A percentile compares a stretch with the other conserved stretches of the same genome.
These are phyloP conservation scores for Jatropha multifida DNA, from an alignment of 441 rosid species.

Conservation along the genomic window DNA sequence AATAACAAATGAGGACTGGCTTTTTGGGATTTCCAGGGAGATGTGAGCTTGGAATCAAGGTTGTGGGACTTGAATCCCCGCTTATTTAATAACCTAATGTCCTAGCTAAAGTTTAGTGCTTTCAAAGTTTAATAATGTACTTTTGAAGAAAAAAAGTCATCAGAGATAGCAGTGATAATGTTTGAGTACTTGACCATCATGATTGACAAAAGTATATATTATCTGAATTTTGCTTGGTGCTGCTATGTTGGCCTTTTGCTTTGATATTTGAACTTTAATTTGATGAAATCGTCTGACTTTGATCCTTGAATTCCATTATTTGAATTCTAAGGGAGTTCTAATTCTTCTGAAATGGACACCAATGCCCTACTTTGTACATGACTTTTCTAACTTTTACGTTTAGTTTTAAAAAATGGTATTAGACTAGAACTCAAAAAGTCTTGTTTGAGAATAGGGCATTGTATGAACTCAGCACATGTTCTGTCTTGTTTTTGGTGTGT, in stretches of 20 bases:
- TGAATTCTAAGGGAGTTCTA: neutral
- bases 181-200: conserved; percentile 5
- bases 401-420: neutral
- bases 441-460: neutral
- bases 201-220: neutral
- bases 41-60: no score
- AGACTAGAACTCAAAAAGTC: neutral
- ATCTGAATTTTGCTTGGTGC: neutral
- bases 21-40: no score
- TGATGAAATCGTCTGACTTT: neutral
- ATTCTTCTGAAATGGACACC: conserved; percentile 2
- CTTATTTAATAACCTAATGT: no score
- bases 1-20: neutral
- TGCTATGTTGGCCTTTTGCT: neutral
- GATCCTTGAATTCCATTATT: conserved; percentile 1
- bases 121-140: no score
- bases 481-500: neutral
- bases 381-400: neutral
- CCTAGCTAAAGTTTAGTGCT: no score
- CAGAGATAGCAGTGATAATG: conserved; percentile 11
- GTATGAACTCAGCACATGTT: conserved; percentile 1
- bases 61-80: no score
- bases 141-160: conserved; percentile 1
- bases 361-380: neutral
- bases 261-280: neutral